Conservation (phyloP, 2,329 filamentous ascomycete species). For the Didymella glomerata region DNA sequence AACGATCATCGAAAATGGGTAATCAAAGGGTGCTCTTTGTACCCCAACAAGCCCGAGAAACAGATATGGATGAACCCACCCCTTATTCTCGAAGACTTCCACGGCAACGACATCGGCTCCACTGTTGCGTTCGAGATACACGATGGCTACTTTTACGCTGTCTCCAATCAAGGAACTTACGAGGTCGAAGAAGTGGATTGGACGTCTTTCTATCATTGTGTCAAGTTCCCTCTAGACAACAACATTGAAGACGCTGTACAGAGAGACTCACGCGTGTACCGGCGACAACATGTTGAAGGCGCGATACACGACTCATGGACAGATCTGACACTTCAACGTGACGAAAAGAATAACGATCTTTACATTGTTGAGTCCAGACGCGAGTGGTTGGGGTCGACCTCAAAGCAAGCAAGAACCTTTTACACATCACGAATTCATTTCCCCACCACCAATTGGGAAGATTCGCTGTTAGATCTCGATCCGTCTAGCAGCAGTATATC, state of each 20-base stretch:
- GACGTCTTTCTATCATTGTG: constrained; percentile 74
- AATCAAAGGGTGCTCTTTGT: constrained; percentile 57
- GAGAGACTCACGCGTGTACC: constrained; percentile 64
- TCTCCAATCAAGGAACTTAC: constrained; percentile 71
- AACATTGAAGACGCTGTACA: constrained; percentile 55
- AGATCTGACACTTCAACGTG: constrained; percentile 67
- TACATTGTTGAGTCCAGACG: constrained; percentile 73
- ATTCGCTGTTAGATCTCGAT: constrained; percentile 16
- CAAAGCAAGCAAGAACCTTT: constrained; percentile 69
- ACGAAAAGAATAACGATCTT: constrained; percentile 66
- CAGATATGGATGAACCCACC: neutral
- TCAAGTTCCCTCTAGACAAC: constrained; percentile 66
- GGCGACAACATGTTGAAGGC: constrained; percentile 73
- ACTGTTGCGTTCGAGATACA: constrained; percentile 77
- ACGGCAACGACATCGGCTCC: constrained; percentile 70
- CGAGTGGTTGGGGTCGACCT: constrained; percentile 68
- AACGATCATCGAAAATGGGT: constrained; percentile 70
- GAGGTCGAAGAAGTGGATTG: constrained; percentile 71
- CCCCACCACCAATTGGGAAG: constrained; percentile 22
- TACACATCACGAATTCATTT: constrained; percentile 68
- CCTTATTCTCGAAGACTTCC: constrained; percentile 65
- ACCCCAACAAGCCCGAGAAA: neutral
- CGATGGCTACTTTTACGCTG: constrained; percentile 70
- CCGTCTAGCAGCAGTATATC: neutral
- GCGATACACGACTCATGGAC: constrained; percentile 79